Evolutionary conservation across 805 yeast genomes (phyloP), one percentile per base, ranked within the genome.

Genomic region (Candida schatavii): DNA sequence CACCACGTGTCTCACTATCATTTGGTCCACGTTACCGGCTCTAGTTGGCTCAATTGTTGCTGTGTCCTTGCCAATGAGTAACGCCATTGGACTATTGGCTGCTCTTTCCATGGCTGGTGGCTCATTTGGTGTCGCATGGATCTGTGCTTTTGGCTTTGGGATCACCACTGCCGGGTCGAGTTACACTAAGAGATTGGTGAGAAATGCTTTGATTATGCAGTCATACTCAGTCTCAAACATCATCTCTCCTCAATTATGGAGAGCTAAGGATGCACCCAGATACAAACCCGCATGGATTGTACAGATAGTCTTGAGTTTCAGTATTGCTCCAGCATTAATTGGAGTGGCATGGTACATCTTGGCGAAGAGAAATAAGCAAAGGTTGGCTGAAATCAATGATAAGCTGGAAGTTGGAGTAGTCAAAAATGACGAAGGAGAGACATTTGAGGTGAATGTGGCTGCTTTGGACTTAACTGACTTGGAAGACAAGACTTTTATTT

Each of bases 211-310:
- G 46, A 58, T 64, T 21, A 65, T 74, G 74, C 57, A 67, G n/a
- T 66, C 66, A 15, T 78, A 73, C 44, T 63, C 75, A 44, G 46
- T 77, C 38, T 64, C 78, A 6, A 78, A 79, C 48, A 66, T 78
- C 27, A 70, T 78, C 22, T 72, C 80, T 3, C 82, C 83, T 3
- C 83, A 78, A 52, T 51, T 78, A 27, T 79, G 82, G 81, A 64
- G 67, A 52, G 59, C 51, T 6, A 55, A 50, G n/a, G 73, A 72
- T 47, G 65, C 70, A 5, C 82, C 83, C 37, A 46, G 53, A 13
- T 60, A 56, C 30, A 46, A 48, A 15, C 51, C 57, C 4, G 59
- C 64, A 10, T 55, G 84, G 83, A 62, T 70, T 40, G 78, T 77
- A 9, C 83, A 78, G 51, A 74, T 78, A 38, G 78, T 77, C 9